Percentiles rank a stretch among this genome's conserved stretches.
Conservation (phyloP, 176 grass and related monocot genomes). For the Rhynchospora tenuis region DNA sequence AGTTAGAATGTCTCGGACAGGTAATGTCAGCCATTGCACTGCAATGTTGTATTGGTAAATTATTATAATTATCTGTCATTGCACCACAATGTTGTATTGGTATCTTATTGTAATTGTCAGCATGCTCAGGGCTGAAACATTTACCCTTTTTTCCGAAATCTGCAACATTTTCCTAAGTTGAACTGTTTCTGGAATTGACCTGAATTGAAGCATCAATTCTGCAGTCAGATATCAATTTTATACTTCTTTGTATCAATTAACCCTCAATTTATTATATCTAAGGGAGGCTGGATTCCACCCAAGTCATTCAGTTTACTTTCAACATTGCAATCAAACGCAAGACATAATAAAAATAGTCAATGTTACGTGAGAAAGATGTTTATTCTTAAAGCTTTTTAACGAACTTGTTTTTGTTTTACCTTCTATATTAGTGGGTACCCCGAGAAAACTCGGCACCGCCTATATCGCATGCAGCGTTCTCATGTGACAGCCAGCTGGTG, state of each 20-base stretch:
- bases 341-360: not conserved
- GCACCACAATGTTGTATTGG: not conserved
- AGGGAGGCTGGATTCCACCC: not conserved
- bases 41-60: too few species aligned
- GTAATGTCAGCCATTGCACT: slow-evolving; percentile 12
- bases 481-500: slow-evolving; percentile 95
- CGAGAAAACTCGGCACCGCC: slow-evolving; percentile 75
- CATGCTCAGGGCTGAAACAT: not conserved
- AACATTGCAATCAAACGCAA: not conserved
- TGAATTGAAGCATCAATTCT: slow-evolving; percentile 3
- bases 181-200: not conserved
- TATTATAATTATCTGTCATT: not conserved
- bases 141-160: not conserved
- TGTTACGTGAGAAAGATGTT: not conserved
- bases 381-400: not conserved
- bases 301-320: not conserved
- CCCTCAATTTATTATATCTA: slow-evolving; percentile 25
- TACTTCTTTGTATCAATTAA: slow-evolving; percentile 1
- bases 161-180: not conserved
- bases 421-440: slow-evolving; percentile 63
- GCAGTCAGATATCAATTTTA: not conserved
- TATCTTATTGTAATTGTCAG: not conserved
- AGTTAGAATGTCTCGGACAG: slow-evolving; percentile 76
- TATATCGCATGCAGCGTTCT: slow-evolving; percentile 92
- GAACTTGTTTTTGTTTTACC: not conserved